A percentile compares a stretch with the other conserved stretches of the same genome.
Evolutionary conservation across 2,329 filamentous ascomycete species (phyloP).

Genomic region (Lojkania enalia): DNA sequence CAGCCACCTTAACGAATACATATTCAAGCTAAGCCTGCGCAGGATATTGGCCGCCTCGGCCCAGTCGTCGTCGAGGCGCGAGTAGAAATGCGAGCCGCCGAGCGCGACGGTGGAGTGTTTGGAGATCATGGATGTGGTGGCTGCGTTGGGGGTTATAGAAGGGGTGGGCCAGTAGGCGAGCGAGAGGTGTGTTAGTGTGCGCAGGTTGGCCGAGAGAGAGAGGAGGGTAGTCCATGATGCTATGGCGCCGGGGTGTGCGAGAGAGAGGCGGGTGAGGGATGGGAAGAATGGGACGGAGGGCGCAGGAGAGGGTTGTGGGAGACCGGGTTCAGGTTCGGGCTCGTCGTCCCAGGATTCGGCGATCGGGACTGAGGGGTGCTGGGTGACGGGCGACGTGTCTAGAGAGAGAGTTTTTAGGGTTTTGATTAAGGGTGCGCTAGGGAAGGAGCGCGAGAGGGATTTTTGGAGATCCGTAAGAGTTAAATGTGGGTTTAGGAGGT

Average conservation of each 20-base stretch:
- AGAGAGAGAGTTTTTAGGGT: constrained; percentile 18
- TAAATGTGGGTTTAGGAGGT: constrained; percentile 54
- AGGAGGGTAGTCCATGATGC: constrained; percentile 61
- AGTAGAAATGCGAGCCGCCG: constrained; percentile 58
- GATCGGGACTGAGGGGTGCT: constrained; percentile 24
- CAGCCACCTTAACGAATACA: constrained; percentile 64
- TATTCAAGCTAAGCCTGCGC: constrained; percentile 57
- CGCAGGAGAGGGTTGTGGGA: constrained; percentile 5
- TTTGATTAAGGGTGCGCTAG: not conserved
- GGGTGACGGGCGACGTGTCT: constrained; percentile 13
- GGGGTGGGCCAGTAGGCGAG: constrained; percentile 65
- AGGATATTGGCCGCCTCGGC: constrained; percentile 60
- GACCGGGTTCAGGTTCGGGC: constrained; percentile 39
- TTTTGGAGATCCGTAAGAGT: constrained; percentile 55
- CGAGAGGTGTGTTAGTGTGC: constrained; percentile 64
- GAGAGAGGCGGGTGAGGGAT: constrained; percentile 60
- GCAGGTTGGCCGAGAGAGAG: constrained; percentile 54
- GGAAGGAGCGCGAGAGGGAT: constrained; percentile 38
- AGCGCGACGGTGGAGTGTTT: constrained; percentile 50
- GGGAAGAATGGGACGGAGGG: constrained; percentile 46
- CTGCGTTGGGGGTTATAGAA: constrained; percentile 59
- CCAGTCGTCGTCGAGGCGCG: constrained; percentile 57
- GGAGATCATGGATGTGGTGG: constrained; percentile 50
- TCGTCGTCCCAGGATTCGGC: constrained; percentile 55
- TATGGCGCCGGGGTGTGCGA: constrained; percentile 55